Percentiles rank a stretch among this genome's conserved stretches.
Evolutionary conservation across 2,329 filamentous ascomycete genomes (phyloP).

Genomic region (Capronia americana): DNA sequence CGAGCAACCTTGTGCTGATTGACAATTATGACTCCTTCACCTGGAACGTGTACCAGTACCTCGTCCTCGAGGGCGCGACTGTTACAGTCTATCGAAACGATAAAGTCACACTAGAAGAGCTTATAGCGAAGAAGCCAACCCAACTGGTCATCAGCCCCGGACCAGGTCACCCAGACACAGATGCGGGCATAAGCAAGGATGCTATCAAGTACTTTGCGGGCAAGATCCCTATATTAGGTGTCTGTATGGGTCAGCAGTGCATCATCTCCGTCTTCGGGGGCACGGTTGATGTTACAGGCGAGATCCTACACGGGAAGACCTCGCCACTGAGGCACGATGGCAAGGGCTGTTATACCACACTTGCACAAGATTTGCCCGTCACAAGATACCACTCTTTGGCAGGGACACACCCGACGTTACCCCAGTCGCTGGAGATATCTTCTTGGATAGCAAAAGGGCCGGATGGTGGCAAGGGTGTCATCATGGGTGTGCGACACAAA

Average conservation of each 20-base stretch:
- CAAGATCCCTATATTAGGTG: constrained; percentile 94
- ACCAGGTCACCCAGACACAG: constrained; percentile 87
- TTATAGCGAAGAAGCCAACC: constrained; percentile 83
- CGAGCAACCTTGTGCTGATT: constrained; percentile 90
- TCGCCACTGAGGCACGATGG: constrained; percentile 86
- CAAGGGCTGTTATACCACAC: constrained; percentile 87
- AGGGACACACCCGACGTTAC: constrained; percentile 85
- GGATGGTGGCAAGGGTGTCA: constrained; percentile 80
- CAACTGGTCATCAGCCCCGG: constrained; percentile 95
- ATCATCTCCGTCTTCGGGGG: constrained; percentile 95
- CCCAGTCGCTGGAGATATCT: constrained; percentile 83
- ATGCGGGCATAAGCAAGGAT: constrained; percentile 91
- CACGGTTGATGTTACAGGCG: constrained; percentile 87
- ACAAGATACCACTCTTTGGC: constrained; percentile 97
- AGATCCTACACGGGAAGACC: constrained; percentile 97
- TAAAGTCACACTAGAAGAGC: constrained; percentile 81
- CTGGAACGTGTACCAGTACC: constrained; percentile 99
- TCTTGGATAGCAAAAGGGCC: constrained; percentile 82
- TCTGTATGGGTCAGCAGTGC: constrained; percentile 99
- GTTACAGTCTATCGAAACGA: constrained; percentile 94
- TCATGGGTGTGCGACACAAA: constrained; percentile 97
- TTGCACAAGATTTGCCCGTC: constrained; percentile 81
- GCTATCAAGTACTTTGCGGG: constrained; percentile 90
- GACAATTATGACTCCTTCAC: constrained; percentile 99
- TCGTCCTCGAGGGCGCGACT: constrained; percentile 90